phyloP scores from a whole-genome alignment of 805 yeast species.

The Kazachstania psychrophila region DNA sequence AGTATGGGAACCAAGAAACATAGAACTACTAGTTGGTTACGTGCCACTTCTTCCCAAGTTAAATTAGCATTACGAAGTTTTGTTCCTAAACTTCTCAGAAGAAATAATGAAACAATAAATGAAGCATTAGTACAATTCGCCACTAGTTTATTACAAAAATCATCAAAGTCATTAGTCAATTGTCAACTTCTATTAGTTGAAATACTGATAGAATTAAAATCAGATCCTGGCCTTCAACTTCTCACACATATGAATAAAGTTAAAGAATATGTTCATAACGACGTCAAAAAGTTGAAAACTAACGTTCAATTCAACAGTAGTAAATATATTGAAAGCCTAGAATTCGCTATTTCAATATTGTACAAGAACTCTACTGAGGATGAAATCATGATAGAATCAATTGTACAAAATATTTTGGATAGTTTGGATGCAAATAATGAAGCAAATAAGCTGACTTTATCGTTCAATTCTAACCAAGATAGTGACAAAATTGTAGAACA shows the following conservation, averaged over 20 bases:
- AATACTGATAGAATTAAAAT: conserved; percentile 9
- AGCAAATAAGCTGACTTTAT: neutral
- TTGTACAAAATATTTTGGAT: neutral
- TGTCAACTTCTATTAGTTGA: conserved; percentile 15
- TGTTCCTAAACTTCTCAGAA: conserved; percentile 17
- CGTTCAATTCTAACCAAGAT: neutral
- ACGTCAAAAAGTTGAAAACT: conserved; percentile 5
- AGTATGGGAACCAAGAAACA: conserved; percentile 12
- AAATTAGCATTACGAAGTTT: conserved; percentile 36
- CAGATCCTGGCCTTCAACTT: conserved; percentile 9
- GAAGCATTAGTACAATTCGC: conserved; percentile 11
- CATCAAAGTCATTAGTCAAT: conserved; percentile 12
- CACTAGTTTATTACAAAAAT: conserved; percentile 9
- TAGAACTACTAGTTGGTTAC: conserved; percentile 47
- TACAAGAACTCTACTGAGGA: neutral
- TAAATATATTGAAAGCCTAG: conserved; percentile 7
- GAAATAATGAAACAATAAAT: conserved; percentile 17
- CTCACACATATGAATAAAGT: conserved; percentile 3
- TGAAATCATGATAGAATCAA: neutral
- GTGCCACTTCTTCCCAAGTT: conserved; percentile 43
- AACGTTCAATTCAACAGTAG: conserved; percentile 10
- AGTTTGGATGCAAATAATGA: conserved; percentile 1
- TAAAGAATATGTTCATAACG: conserved; percentile 5
- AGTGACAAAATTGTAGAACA: conserved; percentile 13
- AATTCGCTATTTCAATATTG: conserved; percentile 8